Base-by-base conservation (phyloP, 768 basidiomycete species). In the Tylopilus balloui region DNA sequence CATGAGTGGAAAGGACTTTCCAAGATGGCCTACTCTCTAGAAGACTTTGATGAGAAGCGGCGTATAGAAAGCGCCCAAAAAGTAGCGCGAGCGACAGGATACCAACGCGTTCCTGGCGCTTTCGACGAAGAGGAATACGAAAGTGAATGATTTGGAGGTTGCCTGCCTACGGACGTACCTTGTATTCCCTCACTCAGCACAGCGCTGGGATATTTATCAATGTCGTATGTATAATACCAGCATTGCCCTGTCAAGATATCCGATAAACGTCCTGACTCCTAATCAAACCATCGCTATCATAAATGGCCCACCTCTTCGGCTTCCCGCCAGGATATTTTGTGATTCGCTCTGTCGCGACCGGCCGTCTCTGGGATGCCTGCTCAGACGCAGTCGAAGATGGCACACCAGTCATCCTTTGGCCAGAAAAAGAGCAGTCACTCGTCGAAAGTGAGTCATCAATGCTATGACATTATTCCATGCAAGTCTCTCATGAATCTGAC, bases 1-100 rank as follows among this genome's bases (percentile, higher is more conserved):
- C 96, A 99, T 58, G 91, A 97, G 69, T 99, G 93, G 91, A 96
- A 94, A 69, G 93, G 94, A 6, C 70, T 94, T 47, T 78, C 79
- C 1, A 94, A 92, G 68, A 78, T 81, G 71, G 66, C 68, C 0
- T 74, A 79, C 32, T 70, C 69, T 6, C 61, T 96, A 40, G 85
- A 92, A 59, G 90, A 93, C 60, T 86, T 81, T 76, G 75, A 78
- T 4, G 86, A 86, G 68, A 86, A 79, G 59, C 64, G 64, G 31
- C 58, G 58, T 35, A 49, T 29, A 24, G 78, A 81, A 52, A 41
- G 52, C 1, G 32, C 43, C 4, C 69, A 76, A 38, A 42, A 49
- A 38, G 39, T 28, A 19, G 20, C 23, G 24, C 65, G 51, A 42
- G 31, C 29, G 17, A 11, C 32, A 27, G 51, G 51, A 38, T 38